Evolutionary conservation across 225 moss, liverwort and hornwort genomes (phyloP), one percentile per base, ranked within the genome.

Genomic region (Thuidium tamariscinum): DNA sequence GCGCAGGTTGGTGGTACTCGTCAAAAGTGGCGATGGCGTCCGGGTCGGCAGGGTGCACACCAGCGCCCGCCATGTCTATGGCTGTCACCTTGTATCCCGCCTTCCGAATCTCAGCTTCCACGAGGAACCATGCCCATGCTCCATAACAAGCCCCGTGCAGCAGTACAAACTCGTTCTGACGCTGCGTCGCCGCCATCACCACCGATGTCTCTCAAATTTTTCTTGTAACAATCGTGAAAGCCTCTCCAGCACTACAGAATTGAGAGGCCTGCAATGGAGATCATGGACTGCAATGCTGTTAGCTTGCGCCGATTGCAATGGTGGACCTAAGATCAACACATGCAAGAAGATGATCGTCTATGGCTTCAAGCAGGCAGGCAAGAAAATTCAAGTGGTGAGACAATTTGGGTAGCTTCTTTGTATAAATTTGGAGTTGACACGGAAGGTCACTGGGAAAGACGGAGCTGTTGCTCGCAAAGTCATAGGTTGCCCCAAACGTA

Each of bases 71-170:
- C 60, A 89, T 51, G 68, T 91, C 91, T 69, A 91, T 25, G 19
- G 89, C 18, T 19, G 83, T 84, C 75, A 84, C 91, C 52, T 79
- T 89, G 86, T 87, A 74, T 23, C 89, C 89, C 46, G 46, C 81
- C 70, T 81, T 86, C 64, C 39, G 87, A 9, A 91, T 70, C 11
- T 49, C 77, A 54, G 49, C 71, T 41, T 75, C 63, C 15, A 86
- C 27, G 36, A 26, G 7, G 21, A 67, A 91, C 89, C 89, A 91
- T 36, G 74, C 32, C 91, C 85, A 91, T 8, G 91, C 91, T 26
- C 89, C 89, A 9, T 63, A 77, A 29, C 81, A 2, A 12, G 3
- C 61, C 14, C 89, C 84, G 34, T 89, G 87, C 26, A 87, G 51
- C 13, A 91, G 70, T 49, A 91, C 84, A 60, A 84, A 89, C 65